phyloP scores from a whole-genome alignment of 768 basidiomycete species.

The Neoboletus subvelutipes region DNA sequence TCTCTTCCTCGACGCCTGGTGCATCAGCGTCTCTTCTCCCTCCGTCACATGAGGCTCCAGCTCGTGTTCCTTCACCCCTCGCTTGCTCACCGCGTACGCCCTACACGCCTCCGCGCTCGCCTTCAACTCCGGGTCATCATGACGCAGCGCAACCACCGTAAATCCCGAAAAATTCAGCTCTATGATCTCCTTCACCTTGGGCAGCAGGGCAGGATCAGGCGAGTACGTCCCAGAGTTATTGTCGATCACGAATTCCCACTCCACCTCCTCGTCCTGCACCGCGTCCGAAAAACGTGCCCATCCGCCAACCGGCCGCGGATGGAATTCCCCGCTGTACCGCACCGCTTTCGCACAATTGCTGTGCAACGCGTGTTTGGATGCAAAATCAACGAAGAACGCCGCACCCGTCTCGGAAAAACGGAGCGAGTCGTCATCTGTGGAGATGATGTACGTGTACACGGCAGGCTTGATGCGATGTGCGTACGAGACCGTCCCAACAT shows the following conservation, averaged over 20 bases:
- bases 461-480: constrained; percentile 68
- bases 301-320: constrained; percentile 67
- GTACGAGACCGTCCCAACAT: constrained; percentile 15
- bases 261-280: constrained; percentile 51
- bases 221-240: constrained; percentile 87
- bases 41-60: constrained; percentile 58
- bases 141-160: constrained; percentile 50
- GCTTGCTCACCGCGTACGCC: constrained; percentile 56
- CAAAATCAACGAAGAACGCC: constrained; percentile 84
- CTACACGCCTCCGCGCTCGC: constrained; percentile 67
- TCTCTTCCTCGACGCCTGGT: constrained; percentile 20
- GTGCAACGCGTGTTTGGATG: constrained; percentile 85
- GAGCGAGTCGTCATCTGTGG: constrained; percentile 69
- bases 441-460: constrained; percentile 84
- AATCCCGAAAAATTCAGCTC: constrained; percentile 76
- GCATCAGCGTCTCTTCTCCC: constrained; percentile 53
- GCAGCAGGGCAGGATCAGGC: constrained; percentile 63
- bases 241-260: constrained; percentile 84
- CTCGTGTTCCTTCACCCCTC: constrained; percentile 61
- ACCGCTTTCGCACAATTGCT: constrained; percentile 67
- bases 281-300: constrained; percentile 63
- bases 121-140: constrained; percentile 53
- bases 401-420: constrained; percentile 87
- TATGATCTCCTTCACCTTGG: constrained; percentile 57
- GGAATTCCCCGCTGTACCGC: constrained; percentile 78